Evolutionary conservation across 805 yeast species (phyloP).

Genomic region (Candida vaughaniae): DNA sequence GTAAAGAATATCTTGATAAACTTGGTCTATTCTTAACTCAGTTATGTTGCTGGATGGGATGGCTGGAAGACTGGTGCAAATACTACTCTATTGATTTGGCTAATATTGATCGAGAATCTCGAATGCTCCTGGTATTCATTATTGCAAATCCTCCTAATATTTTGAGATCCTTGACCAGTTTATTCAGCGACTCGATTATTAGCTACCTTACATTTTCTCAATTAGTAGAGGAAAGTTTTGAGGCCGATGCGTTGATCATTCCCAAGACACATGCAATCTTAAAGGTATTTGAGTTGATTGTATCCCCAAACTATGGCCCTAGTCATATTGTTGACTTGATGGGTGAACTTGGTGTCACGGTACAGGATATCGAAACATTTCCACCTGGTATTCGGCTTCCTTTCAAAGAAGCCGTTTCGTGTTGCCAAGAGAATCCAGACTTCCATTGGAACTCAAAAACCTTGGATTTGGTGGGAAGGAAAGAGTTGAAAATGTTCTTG

Average conservation of each 20-base stretch:
- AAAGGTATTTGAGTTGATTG: slow-evolving; percentile 60
- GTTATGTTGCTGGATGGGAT: slow-evolving; percentile 65
- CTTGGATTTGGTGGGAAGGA: slow-evolving; percentile 62
- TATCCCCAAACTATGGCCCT: slow-evolving; percentile 51
- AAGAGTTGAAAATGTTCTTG: slow-evolving; percentile 50
- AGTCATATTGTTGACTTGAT: slow-evolving; percentile 60
- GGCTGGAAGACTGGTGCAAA: slow-evolving; percentile 65
- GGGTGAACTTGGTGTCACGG: slow-evolving; percentile 53
- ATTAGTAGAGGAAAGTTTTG: slow-evolving; percentile 59
- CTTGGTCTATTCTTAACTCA: slow-evolving; percentile 61
- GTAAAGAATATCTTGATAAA: slow-evolving; percentile 29
- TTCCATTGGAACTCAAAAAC: slow-evolving; percentile 47
- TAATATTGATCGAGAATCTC: slow-evolving; percentile 36
- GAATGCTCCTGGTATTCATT: slow-evolving; percentile 45
- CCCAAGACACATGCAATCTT: slow-evolving; percentile 64
- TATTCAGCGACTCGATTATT: slow-evolving; percentile 41
- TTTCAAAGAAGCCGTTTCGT: slow-evolving; percentile 56
- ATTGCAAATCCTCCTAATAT: slow-evolving; percentile 61
- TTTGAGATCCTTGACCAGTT: slow-evolving; percentile 53
- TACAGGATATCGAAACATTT: slow-evolving; percentile 58
- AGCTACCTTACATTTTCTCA: slow-evolving; percentile 68
- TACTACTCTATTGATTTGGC: slow-evolving; percentile 47
- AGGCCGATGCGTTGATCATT: slow-evolving; percentile 57
- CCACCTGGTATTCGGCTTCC: slow-evolving; percentile 75
- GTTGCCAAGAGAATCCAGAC: slow-evolving; percentile 52